Evolutionary conservation across 805 yeast genomes (phyloP), one percentile per base, ranked within the genome.

Genomic region (Yarrowia sp.): DNA sequence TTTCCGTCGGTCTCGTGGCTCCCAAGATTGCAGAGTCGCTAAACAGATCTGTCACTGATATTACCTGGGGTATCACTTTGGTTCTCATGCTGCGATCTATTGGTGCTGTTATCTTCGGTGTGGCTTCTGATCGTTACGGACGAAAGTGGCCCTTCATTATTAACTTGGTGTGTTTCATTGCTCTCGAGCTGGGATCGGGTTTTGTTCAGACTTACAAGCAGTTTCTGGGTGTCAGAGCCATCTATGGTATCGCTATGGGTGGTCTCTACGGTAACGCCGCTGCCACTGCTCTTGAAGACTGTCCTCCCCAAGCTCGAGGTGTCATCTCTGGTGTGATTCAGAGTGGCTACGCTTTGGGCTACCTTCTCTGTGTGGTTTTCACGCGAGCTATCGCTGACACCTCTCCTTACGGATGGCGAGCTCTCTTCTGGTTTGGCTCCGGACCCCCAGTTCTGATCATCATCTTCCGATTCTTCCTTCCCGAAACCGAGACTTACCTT

Each of bases 331-430:
- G 91, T 60, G 71, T 88, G 42, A 81, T 90, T 70, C 96, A 88
- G 73, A 87, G 88, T 71, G 96, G 96, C 64, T 90, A 86, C 65
- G 86, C 87, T 8, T 76, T 86, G 65, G 92, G 91, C 10, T 85
- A 84, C 68, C 77, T 86, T 60, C 76, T 85, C 19, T 87, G 84
- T 1, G 86, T 83, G 31, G 74, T 83, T 10, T 86, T 86, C 74
- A 81, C 76, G 69, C 78, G 90, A 64, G 90, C 89, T 12, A 76
- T 85, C 63, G 68, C 68, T 7, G 77, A 78, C 55, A 79, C 80
- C 62, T 71, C 80, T 4, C 69, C 74, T 4, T 81, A 84, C 65
- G 80, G 81, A 6, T 87, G 93, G 93, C 78, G 90, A 68, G 80
- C 88, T 1, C 74, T 86, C 41, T 86, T 84, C 73, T 87, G 91